These are phyloP conservation scores for Neurospora hispaniola DNA, from an alignment of 495 filamentous ascomycete genomes.

Conservation along the genomic window DNA sequence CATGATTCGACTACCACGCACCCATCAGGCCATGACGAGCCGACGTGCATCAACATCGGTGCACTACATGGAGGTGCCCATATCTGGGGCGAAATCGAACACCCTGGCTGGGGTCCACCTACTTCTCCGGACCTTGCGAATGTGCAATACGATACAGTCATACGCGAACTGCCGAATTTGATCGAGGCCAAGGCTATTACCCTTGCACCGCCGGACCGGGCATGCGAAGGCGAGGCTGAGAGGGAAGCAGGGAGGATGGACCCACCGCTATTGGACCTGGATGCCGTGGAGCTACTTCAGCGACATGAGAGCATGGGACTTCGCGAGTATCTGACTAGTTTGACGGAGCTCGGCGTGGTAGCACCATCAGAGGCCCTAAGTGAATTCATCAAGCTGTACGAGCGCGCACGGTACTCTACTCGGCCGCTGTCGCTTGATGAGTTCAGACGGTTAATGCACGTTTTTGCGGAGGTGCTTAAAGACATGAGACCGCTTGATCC, in stretches of 20 bases:
- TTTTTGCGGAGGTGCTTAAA: conserved; percentile 74
- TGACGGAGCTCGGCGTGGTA: conserved; percentile 58
- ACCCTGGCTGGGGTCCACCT: conserved; percentile 85
- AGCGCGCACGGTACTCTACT: conserved; percentile 70
- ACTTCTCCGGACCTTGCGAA: conserved; percentile 61
- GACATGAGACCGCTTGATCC: conserved; percentile 58
- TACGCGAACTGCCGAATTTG: conserved; percentile 77
- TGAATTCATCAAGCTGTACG: conserved; percentile 66
- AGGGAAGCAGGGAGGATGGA: not conserved
- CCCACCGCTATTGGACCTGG: conserved; percentile 38
- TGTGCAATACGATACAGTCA: conserved; percentile 69
- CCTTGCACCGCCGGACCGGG: conserved; percentile 55
- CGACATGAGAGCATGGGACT: conserved; percentile 65
- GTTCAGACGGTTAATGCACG: conserved; percentile 74
- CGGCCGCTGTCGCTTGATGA: conserved; percentile 45
- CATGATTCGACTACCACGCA: conserved; percentile 10
- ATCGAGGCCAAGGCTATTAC: conserved; percentile 90
- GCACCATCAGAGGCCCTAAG: conserved; percentile 41
- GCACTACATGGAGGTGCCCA: conserved; percentile 20
- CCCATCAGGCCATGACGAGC: not conserved
- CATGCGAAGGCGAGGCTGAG: conserved; percentile 21
- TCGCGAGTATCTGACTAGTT: conserved; percentile 64
- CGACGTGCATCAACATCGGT: conserved; percentile 7
- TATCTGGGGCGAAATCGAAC: conserved; percentile 69
- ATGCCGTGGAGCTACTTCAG: conserved; percentile 59